phyloP scores from a whole-genome alignment of 331 rosid genomes.

The Rosa hybrid region DNA sequence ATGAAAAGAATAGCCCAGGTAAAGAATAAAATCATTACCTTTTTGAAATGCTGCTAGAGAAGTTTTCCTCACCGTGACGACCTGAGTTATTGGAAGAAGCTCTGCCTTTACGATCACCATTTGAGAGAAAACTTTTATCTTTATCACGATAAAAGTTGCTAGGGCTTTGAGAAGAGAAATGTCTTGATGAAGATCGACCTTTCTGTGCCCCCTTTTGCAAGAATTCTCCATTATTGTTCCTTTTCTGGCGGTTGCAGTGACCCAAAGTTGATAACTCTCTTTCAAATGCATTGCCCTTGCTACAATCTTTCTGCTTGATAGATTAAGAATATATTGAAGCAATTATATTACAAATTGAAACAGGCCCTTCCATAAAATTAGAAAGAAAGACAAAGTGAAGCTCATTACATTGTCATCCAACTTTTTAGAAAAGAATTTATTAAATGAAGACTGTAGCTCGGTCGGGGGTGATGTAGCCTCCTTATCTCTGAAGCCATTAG shows the following conservation, averaged over 20 bases:
- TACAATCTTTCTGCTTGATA: constrained; percentile 50
- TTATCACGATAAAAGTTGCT: constrained; percentile 28
- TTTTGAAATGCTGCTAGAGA: constrained; percentile 30
- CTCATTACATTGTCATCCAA: constrained; percentile 57
- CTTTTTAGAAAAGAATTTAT: constrained; percentile 42
- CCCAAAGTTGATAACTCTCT: constrained; percentile 53
- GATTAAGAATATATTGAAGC: constrained; percentile 27
- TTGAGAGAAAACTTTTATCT: constrained; percentile 24
- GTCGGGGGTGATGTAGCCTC: constrained; percentile 39
- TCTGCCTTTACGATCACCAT: constrained; percentile 35
- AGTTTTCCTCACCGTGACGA: constrained; percentile 24
- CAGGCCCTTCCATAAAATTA: constrained; percentile 21
- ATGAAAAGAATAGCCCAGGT: background rate
- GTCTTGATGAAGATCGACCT: constrained; percentile 46
- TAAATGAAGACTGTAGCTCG: constrained; percentile 42
- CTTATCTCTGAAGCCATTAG: constrained; percentile 41
- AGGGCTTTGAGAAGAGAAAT: constrained; percentile 30
- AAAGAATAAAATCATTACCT: constrained; percentile 35
- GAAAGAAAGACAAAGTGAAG: constrained; percentile 21
- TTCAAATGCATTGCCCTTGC: constrained; percentile 33
- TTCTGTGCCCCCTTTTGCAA: constrained; percentile 38
- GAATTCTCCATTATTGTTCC: constrained; percentile 32
- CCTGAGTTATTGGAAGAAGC: constrained; percentile 34
- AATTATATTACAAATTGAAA: constrained; percentile 22
- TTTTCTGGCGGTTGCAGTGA: constrained; percentile 35